phyloP scores from a whole-genome alignment of 192 early-diverging fungal species.

The Geosiphon pyriformis region DNA sequence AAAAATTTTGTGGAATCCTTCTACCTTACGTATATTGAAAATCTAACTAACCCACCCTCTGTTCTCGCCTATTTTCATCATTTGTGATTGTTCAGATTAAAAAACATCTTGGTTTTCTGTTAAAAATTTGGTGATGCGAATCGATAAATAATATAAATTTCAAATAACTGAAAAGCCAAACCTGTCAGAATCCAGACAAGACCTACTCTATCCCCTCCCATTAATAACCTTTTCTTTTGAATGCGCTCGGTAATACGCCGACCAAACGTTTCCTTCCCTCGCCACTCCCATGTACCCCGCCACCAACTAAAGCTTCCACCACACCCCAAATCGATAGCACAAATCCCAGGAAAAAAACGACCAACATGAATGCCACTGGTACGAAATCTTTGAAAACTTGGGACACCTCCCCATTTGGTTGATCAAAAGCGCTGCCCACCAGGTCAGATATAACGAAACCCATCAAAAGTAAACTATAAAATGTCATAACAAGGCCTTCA shows the following conservation, averaged over 20 bases:
- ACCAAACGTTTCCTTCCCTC: slow-evolving; percentile 21
- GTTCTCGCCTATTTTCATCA: no score
- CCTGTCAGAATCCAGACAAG: no score
- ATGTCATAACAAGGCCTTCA: slow-evolving; percentile 12
- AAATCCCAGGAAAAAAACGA: slow-evolving; percentile 16
- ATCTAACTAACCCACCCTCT: no score
- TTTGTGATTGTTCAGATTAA: no score
- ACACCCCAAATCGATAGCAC: slow-evolving; percentile 18
- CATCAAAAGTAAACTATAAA: slow-evolving; percentile 21
- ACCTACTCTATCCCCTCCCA: no score
- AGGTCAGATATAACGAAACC: slow-evolving; percentile 16
- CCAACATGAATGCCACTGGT: slow-evolving; percentile 13
- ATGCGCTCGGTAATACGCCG: slow-evolving; percentile 21
- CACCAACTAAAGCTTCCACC: slow-evolving; percentile 11
- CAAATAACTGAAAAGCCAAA: no score
- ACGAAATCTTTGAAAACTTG: slow-evolving; percentile 21
- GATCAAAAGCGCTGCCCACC: slow-evolving; percentile 6
- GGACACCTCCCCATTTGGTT: slow-evolving; percentile 17
- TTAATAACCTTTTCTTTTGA: slow-evolving; percentile 14
- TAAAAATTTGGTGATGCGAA: no score
- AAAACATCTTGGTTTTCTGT: no score
- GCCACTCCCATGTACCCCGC: slow-evolving; percentile 17
- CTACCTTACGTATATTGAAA: no score
- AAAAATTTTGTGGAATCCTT: no score
- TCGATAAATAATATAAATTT: no score